These are phyloP conservation scores for Pezicula carpinea DNA, from an alignment of 2,329 filamentous ascomycete genomes.

Conservation along the genomic window DNA sequence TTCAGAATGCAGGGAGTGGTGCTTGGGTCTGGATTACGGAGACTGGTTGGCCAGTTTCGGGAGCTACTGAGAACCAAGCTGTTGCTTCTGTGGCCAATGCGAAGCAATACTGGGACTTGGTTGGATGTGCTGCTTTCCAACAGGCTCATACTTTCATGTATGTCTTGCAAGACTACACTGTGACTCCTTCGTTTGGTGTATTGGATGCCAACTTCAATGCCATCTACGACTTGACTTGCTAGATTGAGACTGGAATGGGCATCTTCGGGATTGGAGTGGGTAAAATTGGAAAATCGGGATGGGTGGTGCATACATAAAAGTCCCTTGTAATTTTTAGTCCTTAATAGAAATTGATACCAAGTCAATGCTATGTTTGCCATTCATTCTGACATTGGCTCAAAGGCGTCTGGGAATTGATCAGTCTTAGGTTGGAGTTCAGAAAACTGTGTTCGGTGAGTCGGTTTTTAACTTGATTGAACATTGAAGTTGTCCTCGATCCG, in stretches of 20 bases:
- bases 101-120: slow-evolving; percentile 57
- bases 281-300: too few species aligned
- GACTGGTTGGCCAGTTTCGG: slow-evolving; percentile 60
- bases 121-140: slow-evolving; percentile 55
- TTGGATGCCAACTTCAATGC: slow-evolving; percentile 26
- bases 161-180: slow-evolving; percentile 49
- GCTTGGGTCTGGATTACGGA: slow-evolving; percentile 60
- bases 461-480: too few species aligned
- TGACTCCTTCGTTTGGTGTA: slow-evolving; percentile 34
- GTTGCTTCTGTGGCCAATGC: slow-evolving; percentile 53
- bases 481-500: too few species aligned
- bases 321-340: too few species aligned
- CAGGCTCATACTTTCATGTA: slow-evolving; percentile 58
- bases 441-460: too few species aligned
- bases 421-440: too few species aligned
- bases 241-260: neutral
- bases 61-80: slow-evolving; percentile 49
- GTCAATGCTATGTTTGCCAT: too few species aligned
- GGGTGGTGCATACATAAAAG: too few species aligned
- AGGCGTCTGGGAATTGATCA: too few species aligned
- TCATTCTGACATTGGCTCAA: too few species aligned
- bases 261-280: too few species aligned
- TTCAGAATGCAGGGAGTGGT: slow-evolving; percentile 39
- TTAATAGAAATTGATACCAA: too few species aligned
- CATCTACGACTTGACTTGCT: slow-evolving; percentile 22